Base-by-base conservation (phyloP, 1,284 basidiomycete genomes). In the Wallemia mellicola region DNA sequence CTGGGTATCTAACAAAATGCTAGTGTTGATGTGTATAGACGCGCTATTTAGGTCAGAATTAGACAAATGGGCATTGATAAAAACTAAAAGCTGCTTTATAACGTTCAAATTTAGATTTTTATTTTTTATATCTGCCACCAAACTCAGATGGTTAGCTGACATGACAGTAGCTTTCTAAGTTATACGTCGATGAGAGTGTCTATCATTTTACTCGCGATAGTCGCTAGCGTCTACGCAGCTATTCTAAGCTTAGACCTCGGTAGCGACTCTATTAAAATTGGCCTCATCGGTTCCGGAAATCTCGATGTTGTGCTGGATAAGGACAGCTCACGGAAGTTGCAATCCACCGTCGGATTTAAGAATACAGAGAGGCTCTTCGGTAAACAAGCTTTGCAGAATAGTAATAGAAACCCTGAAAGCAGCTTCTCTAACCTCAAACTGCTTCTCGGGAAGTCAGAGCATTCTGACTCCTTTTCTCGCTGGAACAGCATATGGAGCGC, bases 261-360 rank as follows among this genome's bases (percentile, higher is more conserved):
- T 68, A 79, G 85, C 48, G 89, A 95, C 72, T 88, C 81, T 75
- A 92, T 88, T 67, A 98, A 96, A 71, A 84, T 88, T 27, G 91
- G 89, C 9, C 75, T 98, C 62, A 85, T 98, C 77, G 92, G 92
- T 68, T 92, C 92, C 0, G 92, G 91, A 48, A 74, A 86, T 59
- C 94, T 98, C 66, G 92, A 99, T 71, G 86, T 99, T 28, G 75
- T 99, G 30, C 75, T 98, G 58, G 91, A 94, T 72, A 85, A 86
- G 68, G 92, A 96, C 70, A 92, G 87, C 48, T 96, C 95, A 73
- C 77, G 92, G 63, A 98, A 98, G 73, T 87, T 95, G 59, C 82
- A 84, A 65, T 80, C 85, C 24, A 79, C 82, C 1, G 84, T 95
- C 0, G 82, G 76, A 28, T 92, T 83, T 84, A 91, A 86, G 72